A percentile compares a stretch with the other conserved stretches of the same genome.
Conservation (phyloP, 495 filamentous ascomycete genomes). For the Tuber melanosporum region DNA sequence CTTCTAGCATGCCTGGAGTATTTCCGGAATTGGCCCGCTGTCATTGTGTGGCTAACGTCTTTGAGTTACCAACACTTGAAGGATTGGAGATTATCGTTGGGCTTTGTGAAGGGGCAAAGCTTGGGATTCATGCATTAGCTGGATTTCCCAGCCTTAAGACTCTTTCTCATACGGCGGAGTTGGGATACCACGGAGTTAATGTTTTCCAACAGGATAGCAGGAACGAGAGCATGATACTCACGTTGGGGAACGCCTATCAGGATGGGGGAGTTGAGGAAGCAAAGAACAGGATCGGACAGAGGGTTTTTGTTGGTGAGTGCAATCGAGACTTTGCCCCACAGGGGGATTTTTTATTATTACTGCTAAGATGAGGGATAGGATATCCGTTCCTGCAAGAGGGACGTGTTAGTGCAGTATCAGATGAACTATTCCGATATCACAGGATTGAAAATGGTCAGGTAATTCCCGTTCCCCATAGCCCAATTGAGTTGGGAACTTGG, state of each 20-base stretch:
- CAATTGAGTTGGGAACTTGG: conserved; percentile 75
- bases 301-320: conserved; percentile 66
- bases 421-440: conserved; percentile 89
- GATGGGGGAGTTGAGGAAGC: conserved; percentile 62
- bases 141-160: conserved; percentile 87
- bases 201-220: conserved; percentile 97
- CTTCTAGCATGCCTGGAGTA: conserved; percentile 77
- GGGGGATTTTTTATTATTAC: not conserved
- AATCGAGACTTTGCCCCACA: conserved; percentile 8
- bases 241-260: conserved; percentile 63
- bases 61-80: conserved; percentile 86
- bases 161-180: conserved; percentile 66
- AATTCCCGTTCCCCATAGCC: conserved; percentile 61
- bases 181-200: conserved; percentile 85
- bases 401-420: conserved; percentile 77
- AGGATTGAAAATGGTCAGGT: conserved; percentile 55
- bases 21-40: conserved; percentile 86
- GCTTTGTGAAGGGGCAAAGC: conserved; percentile 75
- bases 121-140: conserved; percentile 73
- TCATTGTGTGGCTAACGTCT: conserved; percentile 88
- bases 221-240: conserved; percentile 94
- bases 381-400: conserved; percentile 96
- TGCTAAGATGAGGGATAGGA: conserved; percentile 41
- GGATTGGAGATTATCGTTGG: conserved; percentile 81
- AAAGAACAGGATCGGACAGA: conserved; percentile 71